A percentile compares a stretch with the other conserved stretches of the same genome.
Conservation (phyloP, 2,329 filamentous ascomycete genomes). For the Graphiopsis chlorocephala region DNA sequence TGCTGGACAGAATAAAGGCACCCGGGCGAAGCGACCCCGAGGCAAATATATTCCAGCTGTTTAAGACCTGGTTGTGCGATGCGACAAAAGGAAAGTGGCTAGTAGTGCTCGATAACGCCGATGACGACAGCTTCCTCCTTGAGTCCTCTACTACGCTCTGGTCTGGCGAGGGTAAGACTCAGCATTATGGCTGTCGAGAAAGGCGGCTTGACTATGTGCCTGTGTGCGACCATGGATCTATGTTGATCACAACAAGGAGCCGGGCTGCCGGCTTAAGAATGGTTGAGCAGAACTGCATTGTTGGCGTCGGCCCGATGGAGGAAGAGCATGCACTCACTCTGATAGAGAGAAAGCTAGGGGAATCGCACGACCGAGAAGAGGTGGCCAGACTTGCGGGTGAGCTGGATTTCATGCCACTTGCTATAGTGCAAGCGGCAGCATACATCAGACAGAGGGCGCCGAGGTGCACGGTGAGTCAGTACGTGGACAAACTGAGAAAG, state of each 20-base stretch:
- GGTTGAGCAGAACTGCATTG: background rate
- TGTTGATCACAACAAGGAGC: background rate
- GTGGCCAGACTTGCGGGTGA: background rate
- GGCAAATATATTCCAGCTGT: constrained; percentile 23
- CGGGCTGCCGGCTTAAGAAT: background rate
- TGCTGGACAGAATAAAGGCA: constrained; percentile 20
- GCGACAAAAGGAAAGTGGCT: constrained; percentile 14
- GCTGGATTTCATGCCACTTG: constrained; percentile 37
- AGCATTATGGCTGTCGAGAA: background rate
- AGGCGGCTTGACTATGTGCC: constrained; percentile 2
- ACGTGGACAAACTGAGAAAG: constrained; percentile 37
- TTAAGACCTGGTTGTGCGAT: constrained; percentile 23
- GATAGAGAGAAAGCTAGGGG: background rate
- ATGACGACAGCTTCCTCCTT: background rate
- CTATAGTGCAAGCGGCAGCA: constrained; percentile 35
- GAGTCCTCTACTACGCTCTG: background rate
- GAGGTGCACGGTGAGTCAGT: constrained; percentile 35
- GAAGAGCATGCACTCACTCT: background rate
- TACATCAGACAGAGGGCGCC: constrained; percentile 32
- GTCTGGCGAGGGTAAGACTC: background rate
- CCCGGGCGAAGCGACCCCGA: constrained; percentile 17
- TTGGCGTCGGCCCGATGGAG: background rate
- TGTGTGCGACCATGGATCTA: background rate
- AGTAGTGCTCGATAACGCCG: constrained; percentile 5
- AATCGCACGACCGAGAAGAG: background rate